Evolutionary conservation across 169 alveolate species (phyloP).

Genomic region (Plasmodium vinckei): DNA sequence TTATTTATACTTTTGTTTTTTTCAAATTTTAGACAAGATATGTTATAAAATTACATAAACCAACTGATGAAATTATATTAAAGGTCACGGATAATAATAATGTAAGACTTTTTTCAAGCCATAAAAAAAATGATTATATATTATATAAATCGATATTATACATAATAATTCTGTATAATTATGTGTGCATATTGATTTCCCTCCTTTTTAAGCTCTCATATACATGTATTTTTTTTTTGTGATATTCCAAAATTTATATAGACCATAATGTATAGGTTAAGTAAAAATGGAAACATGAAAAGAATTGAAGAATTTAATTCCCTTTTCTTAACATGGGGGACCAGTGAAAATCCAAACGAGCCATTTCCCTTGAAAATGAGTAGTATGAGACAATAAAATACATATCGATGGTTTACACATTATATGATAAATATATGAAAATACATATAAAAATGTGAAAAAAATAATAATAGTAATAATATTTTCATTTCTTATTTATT

Average conservation of each 20-base stretch:
- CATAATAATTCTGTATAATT: not conserved
- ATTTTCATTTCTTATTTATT: not conserved
- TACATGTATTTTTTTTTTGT: not conserved
- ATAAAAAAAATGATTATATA: not conserved
- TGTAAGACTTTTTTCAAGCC: slow-evolving; percentile 22
- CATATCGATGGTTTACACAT: not conserved
- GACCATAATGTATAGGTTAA: slow-evolving; percentile 65
- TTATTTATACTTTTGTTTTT: slow-evolving; percentile 4
- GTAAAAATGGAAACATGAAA: slow-evolving; percentile 61
- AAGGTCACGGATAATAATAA: slow-evolving; percentile 71
- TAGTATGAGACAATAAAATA: slow-evolving; percentile 7
- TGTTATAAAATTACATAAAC: slow-evolving; percentile 72
- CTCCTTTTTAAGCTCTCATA: not conserved
- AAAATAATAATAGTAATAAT: not conserved
- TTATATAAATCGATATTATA: not conserved
- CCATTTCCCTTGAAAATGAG: slow-evolving; percentile 53
- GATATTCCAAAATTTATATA: slow-evolving; percentile 5
- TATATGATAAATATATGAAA: not conserved
- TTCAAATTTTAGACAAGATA: slow-evolving; percentile 63
- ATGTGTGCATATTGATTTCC: not conserved
- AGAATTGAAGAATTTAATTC: slow-evolving; percentile 61
- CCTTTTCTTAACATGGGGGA: slow-evolving; percentile 64
- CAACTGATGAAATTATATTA: slow-evolving; percentile 43
- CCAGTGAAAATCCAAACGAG: slow-evolving; percentile 49
- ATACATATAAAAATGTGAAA: not conserved